Conservation (phyloP, 2,329 filamentous ascomycete species). For the Pseudophaeomoniella oleicola region DNA sequence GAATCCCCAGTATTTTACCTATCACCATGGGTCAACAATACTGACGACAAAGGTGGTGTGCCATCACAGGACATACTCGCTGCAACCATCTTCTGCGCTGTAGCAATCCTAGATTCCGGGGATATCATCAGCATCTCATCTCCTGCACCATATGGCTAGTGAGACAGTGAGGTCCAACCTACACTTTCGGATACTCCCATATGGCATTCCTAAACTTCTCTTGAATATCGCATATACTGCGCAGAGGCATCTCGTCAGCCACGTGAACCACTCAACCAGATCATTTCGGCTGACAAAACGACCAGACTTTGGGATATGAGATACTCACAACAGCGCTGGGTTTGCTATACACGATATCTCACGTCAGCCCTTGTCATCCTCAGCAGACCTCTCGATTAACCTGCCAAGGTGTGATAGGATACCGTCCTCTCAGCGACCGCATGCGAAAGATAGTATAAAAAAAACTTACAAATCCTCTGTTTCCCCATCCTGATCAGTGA, state of each 20-base stretch:
- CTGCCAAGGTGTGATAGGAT: no score
- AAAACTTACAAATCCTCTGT: background rate
- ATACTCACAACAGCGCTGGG: background rate
- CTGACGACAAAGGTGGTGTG: background rate
- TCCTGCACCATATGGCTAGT: conserved; percentile 2
- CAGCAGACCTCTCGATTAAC: no score
- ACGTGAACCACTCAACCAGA: background rate
- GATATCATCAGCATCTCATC: conserved; percentile 2
- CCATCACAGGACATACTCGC: conserved; percentile 23
- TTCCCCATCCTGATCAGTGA: background rate
- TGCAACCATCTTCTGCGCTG: conserved; percentile 53
- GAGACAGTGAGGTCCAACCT: conserved; percentile 16
- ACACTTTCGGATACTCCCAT: conserved; percentile 73
- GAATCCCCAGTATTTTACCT: conserved; percentile 51
- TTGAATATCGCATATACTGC: conserved; percentile 83
- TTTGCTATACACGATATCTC: no score
- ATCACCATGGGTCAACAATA: background rate
- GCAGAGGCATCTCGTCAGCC: background rate
- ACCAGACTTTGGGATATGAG: no score
- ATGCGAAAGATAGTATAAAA: no score
- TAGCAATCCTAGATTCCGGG: conserved; percentile 34
- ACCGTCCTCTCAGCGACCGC: no score
- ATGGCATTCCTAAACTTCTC: conserved; percentile 81
- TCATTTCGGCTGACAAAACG: no score
- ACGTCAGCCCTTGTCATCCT: no score